A percentile compares a stretch with the other conserved stretches of the same genome.
phyloP scores from a whole-genome alignment of 2,329 filamentous ascomycete genomes.

The Diaporthe citriasiana region DNA sequence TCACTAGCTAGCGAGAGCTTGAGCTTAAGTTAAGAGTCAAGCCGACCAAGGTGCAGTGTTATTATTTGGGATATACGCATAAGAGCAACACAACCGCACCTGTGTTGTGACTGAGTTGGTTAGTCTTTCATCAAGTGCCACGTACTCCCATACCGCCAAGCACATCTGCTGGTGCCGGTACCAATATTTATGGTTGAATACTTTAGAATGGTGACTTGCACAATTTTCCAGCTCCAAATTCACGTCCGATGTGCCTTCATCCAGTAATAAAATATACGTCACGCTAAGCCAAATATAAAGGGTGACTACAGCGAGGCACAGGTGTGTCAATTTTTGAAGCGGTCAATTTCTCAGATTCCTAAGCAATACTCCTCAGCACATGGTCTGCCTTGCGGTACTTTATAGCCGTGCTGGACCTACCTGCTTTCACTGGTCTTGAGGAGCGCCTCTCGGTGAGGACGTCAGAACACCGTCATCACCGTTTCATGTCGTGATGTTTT shows the following conservation, averaged over 20 bases:
- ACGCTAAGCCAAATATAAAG: background rate
- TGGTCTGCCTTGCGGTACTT: background rate
- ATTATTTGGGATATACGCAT: constrained; percentile 1
- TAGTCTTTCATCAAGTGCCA: background rate
- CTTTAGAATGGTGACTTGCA: background rate
- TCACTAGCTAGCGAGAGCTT: constrained; percentile 7
- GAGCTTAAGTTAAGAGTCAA: constrained; percentile 12
- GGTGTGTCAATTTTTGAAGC: background rate
- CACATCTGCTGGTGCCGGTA: no score
- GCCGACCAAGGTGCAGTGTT: background rate
- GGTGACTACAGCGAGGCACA: background rate
- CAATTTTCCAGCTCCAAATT: background rate
- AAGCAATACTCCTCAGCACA: background rate
- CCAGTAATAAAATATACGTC: background rate
- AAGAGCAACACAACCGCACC: background rate
- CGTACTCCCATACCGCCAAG: background rate
- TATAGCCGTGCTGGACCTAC: background rate
- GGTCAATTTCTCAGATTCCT: background rate
- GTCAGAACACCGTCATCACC: constrained; percentile 14
- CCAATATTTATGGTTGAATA: background rate
- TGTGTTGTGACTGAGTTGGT: background rate
- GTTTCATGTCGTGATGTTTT: constrained; percentile 7
- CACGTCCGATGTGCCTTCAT: background rate
- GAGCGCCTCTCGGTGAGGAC: background rate
- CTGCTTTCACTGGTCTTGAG: background rate